Conservation (phyloP, 177 flowering plant species). For the Telopea speciosissima region DNA sequence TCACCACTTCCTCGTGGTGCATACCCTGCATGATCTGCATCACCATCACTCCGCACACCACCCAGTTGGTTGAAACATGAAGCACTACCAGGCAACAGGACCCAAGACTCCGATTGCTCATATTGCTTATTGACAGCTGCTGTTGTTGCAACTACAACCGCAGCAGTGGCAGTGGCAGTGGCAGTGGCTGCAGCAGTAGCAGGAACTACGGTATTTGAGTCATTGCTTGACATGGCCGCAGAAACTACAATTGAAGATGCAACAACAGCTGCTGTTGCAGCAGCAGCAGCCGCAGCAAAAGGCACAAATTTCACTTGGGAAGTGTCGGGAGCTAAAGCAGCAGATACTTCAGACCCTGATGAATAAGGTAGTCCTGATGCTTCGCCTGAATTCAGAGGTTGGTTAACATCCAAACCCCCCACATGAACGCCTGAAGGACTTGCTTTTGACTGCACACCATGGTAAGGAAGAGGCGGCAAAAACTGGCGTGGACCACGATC, state of each 20-base stretch:
- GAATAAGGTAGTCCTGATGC: constrained; percentile 18
- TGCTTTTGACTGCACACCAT: constrained; percentile 26
- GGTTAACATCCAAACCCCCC: constrained; percentile 29
- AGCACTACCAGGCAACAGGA: constrained; percentile 20
- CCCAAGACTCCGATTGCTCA: constrained; percentile 36
- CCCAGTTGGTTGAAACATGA: constrained; percentile 20
- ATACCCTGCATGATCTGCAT: constrained; percentile 30
- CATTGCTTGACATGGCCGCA: constrained; percentile 55
- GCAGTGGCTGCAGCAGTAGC: constrained; percentile 77
- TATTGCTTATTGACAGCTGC: constrained; percentile 73
- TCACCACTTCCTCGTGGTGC: constrained; percentile 39
- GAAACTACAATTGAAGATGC: constrained; percentile 95
- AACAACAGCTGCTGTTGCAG: constrained; percentile 92
- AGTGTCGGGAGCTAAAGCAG: constrained; percentile 6
- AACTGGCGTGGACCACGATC: constrained; percentile 25
- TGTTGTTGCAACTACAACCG: constrained; percentile 80
- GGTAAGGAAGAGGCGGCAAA: constrained; percentile 62
- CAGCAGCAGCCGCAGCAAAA: constrained; percentile 89
- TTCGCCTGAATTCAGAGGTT: constrained; percentile 24
- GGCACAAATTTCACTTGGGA: constrained; percentile 43
- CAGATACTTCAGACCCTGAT: constrained; percentile 32
- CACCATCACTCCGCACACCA: constrained; percentile 29
- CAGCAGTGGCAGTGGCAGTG: constrained; percentile 76
- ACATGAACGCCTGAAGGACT: constrained; percentile 21
- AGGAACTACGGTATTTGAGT: constrained; percentile 55